Percentiles rank a stretch among this genome's conserved stretches.
Conservation (phyloP, 305 asterid species). For the Andrographis paniculata region DNA sequence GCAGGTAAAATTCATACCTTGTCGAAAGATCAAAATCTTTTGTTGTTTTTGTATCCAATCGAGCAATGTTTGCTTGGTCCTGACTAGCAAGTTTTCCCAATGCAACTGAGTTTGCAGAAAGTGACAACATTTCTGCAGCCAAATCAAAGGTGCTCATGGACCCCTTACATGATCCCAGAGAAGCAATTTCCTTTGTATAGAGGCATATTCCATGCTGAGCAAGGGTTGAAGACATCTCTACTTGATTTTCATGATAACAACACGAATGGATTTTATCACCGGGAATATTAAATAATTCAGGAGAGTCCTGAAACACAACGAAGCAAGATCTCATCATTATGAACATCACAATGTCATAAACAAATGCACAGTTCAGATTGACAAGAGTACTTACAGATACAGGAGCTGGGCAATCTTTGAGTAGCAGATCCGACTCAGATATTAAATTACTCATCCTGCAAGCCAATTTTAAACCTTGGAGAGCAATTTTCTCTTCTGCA, state of each 20-base stretch:
- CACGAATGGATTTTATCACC: constrained; percentile 34
- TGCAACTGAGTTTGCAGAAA: constrained; percentile 58
- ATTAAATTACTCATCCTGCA: constrained; percentile 55
- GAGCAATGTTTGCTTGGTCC: constrained; percentile 22
- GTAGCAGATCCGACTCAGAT: constrained; percentile 71
- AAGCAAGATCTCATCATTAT: constrained; percentile 12
- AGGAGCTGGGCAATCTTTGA: constrained; percentile 42
- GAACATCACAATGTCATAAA: constrained; percentile 11
- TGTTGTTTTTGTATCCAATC: constrained; percentile 18
- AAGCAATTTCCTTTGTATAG: constrained; percentile 53
- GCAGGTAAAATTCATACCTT: constrained; percentile 36
- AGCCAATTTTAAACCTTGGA: constrained; percentile 31
- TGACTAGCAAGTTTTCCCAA: constrained; percentile 58
- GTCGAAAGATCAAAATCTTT: constrained; percentile 22
- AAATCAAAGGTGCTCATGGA: constrained; percentile 39
- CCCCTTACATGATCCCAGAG: constrained; percentile 32
- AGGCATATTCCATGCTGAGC: constrained; percentile 83
- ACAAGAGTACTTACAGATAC: constrained; percentile 36
- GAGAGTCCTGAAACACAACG: constrained; percentile 48
- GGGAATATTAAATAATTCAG: constrained; percentile 33
- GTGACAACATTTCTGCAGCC: constrained; percentile 67
- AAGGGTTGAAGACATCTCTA: constrained; percentile 60
- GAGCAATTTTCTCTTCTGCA: constrained; percentile 54
- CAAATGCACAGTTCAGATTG: constrained; percentile 6
- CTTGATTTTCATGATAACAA: constrained; percentile 59